Evolutionary conservation across 345 rosid genomes (phyloP), one percentile per base, ranked within the genome.

Genomic region (Sonneratia caseolaris): DNA sequence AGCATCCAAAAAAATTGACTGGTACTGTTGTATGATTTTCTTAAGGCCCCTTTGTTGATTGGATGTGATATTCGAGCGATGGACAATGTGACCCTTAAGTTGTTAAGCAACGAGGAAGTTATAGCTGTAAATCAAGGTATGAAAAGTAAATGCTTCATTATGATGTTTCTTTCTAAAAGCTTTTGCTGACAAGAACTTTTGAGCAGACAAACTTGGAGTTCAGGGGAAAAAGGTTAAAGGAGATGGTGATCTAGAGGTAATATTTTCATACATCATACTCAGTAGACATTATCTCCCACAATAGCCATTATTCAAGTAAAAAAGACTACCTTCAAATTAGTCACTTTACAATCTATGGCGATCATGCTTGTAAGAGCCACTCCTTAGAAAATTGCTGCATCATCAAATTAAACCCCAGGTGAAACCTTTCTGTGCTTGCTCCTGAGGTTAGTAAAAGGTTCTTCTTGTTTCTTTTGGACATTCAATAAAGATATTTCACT

Each of bases 101-200:
- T 86, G 66, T 73, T 88, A 21, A 70, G 79, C 81, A 88, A 88
- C 71, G 74, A 64, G 13, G 86, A 86, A 75, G 91, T 88, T 24
- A 83, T 84, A 72, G 89, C 79, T 14, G 88, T 88, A 13, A 88
- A 85, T 74, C 93, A 88, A 86, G 93, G 90, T 86, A 71, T 56
- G 0, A 43, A 16, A 4, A 68, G 8, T 22, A 1, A 69, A 74
- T 71, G 3, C 6, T 5, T 37, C 11, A 37, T 48, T n/a, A 21
- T 35, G 47, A 16, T 49, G 14, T 45, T 51, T 72, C 43, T 68
- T 11, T 38, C 16, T 36, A 45, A 12, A 22, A 18, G 37, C 51
- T 5, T 40, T 18, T 61, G 14, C n/a, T 70, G 22, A 69, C 45
- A 27, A 73, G 49, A 5, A 27, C 47, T 66, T n/a, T 0, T 62